These are phyloP conservation scores for Fusarium palustre DNA, from an alignment of 2,329 filamentous ascomycete species.

Conservation along the genomic window DNA sequence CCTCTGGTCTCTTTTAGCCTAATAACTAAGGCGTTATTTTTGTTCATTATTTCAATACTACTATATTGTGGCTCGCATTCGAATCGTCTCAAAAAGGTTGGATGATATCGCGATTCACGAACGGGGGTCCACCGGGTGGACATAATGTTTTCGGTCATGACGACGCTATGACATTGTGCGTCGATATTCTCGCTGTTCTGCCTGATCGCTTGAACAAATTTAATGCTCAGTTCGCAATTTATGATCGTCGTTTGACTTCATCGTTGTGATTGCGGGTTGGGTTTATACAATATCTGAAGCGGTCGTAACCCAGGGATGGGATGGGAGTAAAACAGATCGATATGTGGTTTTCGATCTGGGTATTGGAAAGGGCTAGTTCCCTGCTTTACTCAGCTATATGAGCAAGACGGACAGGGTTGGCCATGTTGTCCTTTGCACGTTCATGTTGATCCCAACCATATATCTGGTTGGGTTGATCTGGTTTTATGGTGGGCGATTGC, in stretches of 20 bases:
- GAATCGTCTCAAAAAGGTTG: constrained; percentile 41
- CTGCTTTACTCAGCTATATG: constrained; percentile 10
- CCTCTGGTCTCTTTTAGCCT: constrained; percentile 19
- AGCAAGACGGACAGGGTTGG: constrained; percentile 11
- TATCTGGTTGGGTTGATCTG: constrained; percentile 16
- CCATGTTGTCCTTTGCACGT: constrained; percentile 28
- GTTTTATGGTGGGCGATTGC: constrained; percentile 18
- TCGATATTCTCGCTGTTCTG: constrained; percentile 32
- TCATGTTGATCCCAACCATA: constrained; percentile 25
- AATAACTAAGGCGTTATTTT: constrained; percentile 37
- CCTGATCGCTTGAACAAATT: constrained; percentile 4
- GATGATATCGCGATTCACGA: constrained; percentile 33
- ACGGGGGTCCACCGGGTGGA: constrained; percentile 34
- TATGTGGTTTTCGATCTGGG: background rate
- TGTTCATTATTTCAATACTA: constrained; percentile 43
- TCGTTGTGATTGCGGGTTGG: background rate
- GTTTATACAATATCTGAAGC: constrained; percentile 15
- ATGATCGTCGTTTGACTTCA: constrained; percentile 16
- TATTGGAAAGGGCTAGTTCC: constrained; percentile 6
- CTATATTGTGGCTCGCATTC: constrained; percentile 34
- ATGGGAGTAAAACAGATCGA: constrained; percentile 20
- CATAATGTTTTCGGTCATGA: constrained; percentile 47
- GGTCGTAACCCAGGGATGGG: constrained; percentile 9
- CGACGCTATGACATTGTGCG: constrained; percentile 46
- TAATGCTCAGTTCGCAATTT: constrained; percentile 1